Percentiles rank a stretch among this genome's conserved stretches.
phyloP scores from a whole-genome alignment of 208 protist species.

The Acanthamoeba culbertsoni region DNA sequence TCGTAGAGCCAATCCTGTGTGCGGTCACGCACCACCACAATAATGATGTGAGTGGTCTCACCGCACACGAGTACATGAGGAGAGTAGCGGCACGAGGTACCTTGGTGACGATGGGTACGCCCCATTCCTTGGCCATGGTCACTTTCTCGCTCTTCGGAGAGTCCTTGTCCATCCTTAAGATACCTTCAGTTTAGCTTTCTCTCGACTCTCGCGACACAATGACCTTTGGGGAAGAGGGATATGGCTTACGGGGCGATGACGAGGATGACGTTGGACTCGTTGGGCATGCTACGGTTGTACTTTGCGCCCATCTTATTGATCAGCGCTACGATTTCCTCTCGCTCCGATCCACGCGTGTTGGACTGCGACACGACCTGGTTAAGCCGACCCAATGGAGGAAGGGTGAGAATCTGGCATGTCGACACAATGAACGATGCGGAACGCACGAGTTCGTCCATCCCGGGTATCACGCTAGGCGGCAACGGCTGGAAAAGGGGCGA shows the following conservation, averaged over 20 bases:
- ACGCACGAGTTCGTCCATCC: background rate
- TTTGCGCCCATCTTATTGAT: background rate
- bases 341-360: constrained; percentile 22
- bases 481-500: constrained; percentile 6
- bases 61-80: background rate
- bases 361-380: background rate
- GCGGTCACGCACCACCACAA: background rate
- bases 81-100: background rate
- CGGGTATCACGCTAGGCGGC: background rate
- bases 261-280: constrained; percentile 8
- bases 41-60: background rate
- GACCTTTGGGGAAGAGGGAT: background rate
- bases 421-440: background rate
- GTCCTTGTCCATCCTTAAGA: background rate
- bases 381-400: background rate
- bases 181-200: too few species aligned
- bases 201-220: too few species aligned
- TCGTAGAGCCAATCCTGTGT: constrained; percentile 35
- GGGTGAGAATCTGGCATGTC: background rate
- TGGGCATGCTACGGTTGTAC: constrained; percentile 38
- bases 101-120: background rate
- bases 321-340: constrained; percentile 1
- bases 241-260: background rate
- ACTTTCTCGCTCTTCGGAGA: constrained; percentile 17
- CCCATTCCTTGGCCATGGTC: constrained; percentile 8